Evolutionary conservation across 345 rosid species (phyloP).

Genomic region (Brassica cretica): DNA sequence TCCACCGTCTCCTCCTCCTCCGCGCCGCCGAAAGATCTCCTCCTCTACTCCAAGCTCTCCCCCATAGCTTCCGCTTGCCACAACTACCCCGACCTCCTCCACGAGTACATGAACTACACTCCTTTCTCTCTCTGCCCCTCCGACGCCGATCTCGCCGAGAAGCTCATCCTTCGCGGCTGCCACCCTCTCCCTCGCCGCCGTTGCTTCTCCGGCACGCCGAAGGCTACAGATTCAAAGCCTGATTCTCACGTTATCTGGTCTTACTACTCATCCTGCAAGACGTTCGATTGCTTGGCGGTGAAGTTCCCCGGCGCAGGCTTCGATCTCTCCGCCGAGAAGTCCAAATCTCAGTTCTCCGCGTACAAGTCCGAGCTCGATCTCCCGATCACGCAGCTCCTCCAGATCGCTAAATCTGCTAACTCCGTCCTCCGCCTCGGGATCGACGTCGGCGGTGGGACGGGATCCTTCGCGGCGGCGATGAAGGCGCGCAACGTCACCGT

Average conservation of each 20-base stretch:
- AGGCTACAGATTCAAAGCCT: conserved; percentile 40
- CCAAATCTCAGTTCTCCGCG: conserved; percentile 47
- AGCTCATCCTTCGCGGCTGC: conserved; percentile 89
- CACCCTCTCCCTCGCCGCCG: conserved; percentile 99
- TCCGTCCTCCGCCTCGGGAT: conserved; percentile 73
- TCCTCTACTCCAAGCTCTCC: conserved; percentile 70
- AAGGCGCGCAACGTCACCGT: conserved; percentile 68
- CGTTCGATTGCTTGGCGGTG: conserved; percentile 63
- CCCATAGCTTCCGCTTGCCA: conserved; percentile 93
- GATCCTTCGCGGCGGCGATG: conserved; percentile 85
- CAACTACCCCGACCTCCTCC: conserved; percentile 82
- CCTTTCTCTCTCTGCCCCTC: conserved; percentile 83
- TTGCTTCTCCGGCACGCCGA: conserved; percentile 82
- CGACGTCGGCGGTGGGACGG: conserved; percentile 90
- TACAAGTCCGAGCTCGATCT: conserved; percentile 82
- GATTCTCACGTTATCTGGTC: conserved; percentile 74
- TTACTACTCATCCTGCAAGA: conserved; percentile 62
- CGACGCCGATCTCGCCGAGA: conserved; percentile 73
- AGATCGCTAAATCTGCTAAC: conserved; percentile 57
- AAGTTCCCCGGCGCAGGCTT: conserved; percentile 60
- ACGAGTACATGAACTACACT: conserved; percentile 77
- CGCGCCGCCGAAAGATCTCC: conserved; percentile 69
- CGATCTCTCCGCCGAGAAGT: conserved; percentile 52
- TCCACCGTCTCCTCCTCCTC: conserved; percentile 41
- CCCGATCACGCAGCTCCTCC: conserved; percentile 78